Percentiles rank a stretch among this genome's conserved stretches.
Conservation (phyloP, 371 early-diverging fungal genomes). For the Parasitella parasitica region DNA sequence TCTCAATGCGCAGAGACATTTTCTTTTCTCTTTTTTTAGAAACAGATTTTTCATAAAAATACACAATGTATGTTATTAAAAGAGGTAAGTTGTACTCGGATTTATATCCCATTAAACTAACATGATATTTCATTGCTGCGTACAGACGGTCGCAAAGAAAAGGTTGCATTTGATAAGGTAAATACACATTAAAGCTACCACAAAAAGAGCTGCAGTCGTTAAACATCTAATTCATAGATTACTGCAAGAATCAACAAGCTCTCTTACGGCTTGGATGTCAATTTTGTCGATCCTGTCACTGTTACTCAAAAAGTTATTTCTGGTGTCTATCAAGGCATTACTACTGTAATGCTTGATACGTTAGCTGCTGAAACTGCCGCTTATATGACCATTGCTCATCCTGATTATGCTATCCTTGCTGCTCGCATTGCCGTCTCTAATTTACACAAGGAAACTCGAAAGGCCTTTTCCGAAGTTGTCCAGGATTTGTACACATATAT, state of each 20-base stretch:
- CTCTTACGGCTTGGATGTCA: conserved; percentile 90
- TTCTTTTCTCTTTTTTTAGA: background rate
- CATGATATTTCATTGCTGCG: background rate
- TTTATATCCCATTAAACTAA: background rate
- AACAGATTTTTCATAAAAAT: background rate
- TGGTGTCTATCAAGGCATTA: conserved; percentile 91
- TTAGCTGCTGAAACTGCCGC: conserved; percentile 91
- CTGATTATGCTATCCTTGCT: conserved; percentile 91
- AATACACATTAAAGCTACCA: background rate
- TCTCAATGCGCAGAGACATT: background rate
- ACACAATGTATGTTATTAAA: background rate
- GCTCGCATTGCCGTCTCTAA: conserved; percentile 90
- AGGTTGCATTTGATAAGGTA: conserved; percentile 84
- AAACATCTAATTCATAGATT: conserved; percentile 51
- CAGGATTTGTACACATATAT: conserved; percentile 69
- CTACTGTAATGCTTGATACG: conserved; percentile 88
- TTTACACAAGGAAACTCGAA: conserved; percentile 90
- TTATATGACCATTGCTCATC: conserved; percentile 89
- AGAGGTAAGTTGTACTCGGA: background rate
- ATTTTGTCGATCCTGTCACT: conserved; percentile 89
- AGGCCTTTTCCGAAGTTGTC: conserved; percentile 65
- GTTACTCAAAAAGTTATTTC: conserved; percentile 95
- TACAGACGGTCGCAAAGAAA: conserved; percentile 75
- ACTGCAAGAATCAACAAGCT: conserved; percentile 90
- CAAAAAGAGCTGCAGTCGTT: too few relatives aligned